Evolutionary conservation across 176 grass and related monocot species (phyloP).

Genomic region (Cenchrus americanus): DNA sequence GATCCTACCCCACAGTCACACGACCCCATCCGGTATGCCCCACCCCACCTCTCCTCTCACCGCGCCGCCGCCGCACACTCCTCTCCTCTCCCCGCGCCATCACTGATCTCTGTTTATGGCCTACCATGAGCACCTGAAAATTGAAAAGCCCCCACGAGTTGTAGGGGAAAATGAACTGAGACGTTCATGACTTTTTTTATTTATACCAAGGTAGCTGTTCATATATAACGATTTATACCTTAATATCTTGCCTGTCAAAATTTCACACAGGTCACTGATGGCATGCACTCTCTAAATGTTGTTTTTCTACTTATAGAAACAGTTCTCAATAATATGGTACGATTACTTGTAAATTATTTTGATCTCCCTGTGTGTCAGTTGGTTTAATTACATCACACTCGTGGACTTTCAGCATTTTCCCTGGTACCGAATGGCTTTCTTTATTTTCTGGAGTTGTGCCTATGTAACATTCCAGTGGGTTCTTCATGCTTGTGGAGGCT

Average conservation of each 20-base stretch:
- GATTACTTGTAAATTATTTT: conserved; percentile 16
- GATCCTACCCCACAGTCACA: too few species aligned
- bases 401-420: conserved; percentile 78
- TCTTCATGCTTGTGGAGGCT: conserved; percentile 61
- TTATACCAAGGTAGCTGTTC: background rate
- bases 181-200: conserved; percentile 1
- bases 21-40: too few species aligned
- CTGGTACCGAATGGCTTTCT: conserved; percentile 83
- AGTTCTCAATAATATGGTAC: conserved; percentile 86
- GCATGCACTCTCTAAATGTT: conserved; percentile 84
- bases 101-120: background rate
- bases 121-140: conserved; percentile 10
- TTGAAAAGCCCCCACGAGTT: background rate
- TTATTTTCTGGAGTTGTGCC: conserved; percentile 81
- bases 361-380: conserved; percentile 22
- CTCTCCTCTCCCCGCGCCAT: too few species aligned
- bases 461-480: conserved; percentile 92
- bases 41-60: too few species aligned
- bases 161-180: background rate
- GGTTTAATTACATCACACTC: conserved; percentile 19
- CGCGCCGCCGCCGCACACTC: too few species aligned
- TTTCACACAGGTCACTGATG: conserved; percentile 62
- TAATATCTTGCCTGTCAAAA: conserved; percentile 4
- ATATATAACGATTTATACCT: conserved; percentile 10
- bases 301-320: conserved; percentile 82